phyloP scores from a whole-genome alignment of 139 green algal species.

The Tetraselmis chui region DNA sequence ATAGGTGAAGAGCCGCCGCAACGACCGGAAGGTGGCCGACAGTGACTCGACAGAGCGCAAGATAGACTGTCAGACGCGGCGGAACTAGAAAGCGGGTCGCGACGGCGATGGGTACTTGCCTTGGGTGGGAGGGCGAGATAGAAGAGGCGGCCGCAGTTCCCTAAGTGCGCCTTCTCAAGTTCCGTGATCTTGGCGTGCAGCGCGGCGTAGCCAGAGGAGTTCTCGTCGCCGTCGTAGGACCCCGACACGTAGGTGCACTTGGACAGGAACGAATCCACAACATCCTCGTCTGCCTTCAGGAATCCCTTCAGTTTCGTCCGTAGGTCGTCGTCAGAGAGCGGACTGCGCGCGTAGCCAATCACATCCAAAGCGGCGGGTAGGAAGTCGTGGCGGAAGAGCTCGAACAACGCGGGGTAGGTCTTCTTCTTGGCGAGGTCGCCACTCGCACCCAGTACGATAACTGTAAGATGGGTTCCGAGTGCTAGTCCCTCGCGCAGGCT shows the following conservation, averaged over 20 bases:
- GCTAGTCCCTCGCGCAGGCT: not conserved
- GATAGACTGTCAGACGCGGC: no score
- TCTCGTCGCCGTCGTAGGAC: conserved; percentile 38
- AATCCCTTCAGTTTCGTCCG: conserved; percentile 42
- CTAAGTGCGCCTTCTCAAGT: conserved; percentile 33
- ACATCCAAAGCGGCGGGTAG: conserved; percentile 54
- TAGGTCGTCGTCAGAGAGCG: conserved; percentile 57
- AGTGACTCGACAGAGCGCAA: no score
- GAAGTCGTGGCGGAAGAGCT: conserved; percentile 58
- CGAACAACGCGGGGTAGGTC: conserved; percentile 77
- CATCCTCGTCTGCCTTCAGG: conserved; percentile 26
- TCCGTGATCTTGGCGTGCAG: conserved; percentile 33
- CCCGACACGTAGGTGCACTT: conserved; percentile 54
- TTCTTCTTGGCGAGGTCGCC: conserved; percentile 89
- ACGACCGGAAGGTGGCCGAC: no score
- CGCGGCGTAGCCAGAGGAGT: conserved; percentile 41
- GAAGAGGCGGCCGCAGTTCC: conserved; percentile 65
- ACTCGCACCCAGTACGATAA: conserved; percentile 32
- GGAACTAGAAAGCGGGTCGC: no score
- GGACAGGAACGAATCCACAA: conserved; percentile 56
- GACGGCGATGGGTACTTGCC: no score
- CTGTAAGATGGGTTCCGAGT: conserved; percentile 4
- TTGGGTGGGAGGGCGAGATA: conserved; percentile 91
- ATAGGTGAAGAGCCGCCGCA: no score
- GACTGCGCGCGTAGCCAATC: conserved; percentile 72